Conservation (phyloP, 108 stramenopile species). For the Skeletonema grethae region DNA sequence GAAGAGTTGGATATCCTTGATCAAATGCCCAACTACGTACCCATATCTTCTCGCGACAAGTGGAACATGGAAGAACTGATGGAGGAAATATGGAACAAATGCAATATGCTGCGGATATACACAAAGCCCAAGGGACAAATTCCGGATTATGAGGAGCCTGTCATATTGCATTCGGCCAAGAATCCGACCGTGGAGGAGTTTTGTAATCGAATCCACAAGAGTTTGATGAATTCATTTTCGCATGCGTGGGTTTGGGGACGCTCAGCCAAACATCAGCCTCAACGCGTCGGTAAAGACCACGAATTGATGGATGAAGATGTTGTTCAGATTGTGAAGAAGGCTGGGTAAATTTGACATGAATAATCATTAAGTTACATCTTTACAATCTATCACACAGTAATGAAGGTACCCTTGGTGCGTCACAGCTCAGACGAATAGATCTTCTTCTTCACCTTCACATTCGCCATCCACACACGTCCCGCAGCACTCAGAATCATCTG, state of each 20-base stretch:
- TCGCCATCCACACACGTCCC: not conserved
- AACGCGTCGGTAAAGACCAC: conserved; percentile 97
- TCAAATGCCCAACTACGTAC: conserved; percentile 97
- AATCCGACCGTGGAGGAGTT: conserved; percentile 96
- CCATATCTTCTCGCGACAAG: conserved; percentile 88
- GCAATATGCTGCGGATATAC: conserved; percentile 97
- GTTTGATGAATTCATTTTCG: conserved; percentile 82
- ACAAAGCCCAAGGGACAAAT: conserved; percentile 99
- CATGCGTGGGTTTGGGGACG: conserved; percentile 97
- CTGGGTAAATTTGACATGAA: conserved; percentile 13
- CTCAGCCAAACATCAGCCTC: conserved; percentile 97
- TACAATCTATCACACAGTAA: not conserved
- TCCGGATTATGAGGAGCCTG: conserved; percentile 97
- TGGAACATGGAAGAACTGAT: conserved; percentile 98
- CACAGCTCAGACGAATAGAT: conserved; percentile 2
- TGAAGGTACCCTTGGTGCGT: not conserved
- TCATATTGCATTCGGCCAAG: conserved; percentile 92
- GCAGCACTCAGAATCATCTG: conserved; percentile 2
- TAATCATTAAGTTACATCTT: conserved; percentile 1
- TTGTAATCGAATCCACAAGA: conserved; percentile 93
- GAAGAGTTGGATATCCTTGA: conserved; percentile 98
- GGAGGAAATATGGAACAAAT: conserved; percentile 92
- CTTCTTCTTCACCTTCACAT: not conserved
- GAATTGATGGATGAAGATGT: conserved; percentile 95
- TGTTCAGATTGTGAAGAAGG: conserved; percentile 86